Evolutionary conservation across 2,329 filamentous ascomycete species (phyloP).

Genomic region (Fusarium falciforme): DNA sequence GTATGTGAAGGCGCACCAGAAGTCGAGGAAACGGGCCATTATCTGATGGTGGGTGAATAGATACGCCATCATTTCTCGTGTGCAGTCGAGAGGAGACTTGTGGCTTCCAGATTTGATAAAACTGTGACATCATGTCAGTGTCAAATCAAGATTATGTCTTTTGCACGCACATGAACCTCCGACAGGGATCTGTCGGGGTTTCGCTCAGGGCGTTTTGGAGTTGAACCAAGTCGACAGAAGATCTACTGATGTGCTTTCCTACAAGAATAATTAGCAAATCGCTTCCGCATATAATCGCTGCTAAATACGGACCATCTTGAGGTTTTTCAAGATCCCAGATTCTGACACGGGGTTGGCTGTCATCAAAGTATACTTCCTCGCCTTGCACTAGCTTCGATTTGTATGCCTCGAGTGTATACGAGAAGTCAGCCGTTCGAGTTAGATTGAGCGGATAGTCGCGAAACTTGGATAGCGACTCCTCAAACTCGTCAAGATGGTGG

Average conservation of each 20-base stretch:
- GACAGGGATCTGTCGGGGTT: neutral
- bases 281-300: neutral
- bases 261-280: neutral
- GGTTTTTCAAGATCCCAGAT: neutral
- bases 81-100: neutral
- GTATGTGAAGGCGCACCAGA: neutral
- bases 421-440: neutral
- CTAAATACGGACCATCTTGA: neutral
- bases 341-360: neutral
- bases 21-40: constrained; percentile 13
- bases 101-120: constrained; percentile 1
- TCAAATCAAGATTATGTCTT: neutral
- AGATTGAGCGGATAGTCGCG: constrained; percentile 9
- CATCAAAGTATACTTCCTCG: neutral
- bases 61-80: neutral
- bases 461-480: neutral
- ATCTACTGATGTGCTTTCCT: neutral
- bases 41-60: constrained; percentile 11
- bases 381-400: neutral
- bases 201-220: neutral
- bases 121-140: neutral
- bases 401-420: neutral
- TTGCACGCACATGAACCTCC: constrained; percentile 7
- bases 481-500: neutral
- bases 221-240: neutral